Evolutionary conservation across 2,329 filamentous ascomycete species (phyloP), one percentile per base, ranked within the genome.

Genomic region (Akanthomyces lecanii): DNA sequence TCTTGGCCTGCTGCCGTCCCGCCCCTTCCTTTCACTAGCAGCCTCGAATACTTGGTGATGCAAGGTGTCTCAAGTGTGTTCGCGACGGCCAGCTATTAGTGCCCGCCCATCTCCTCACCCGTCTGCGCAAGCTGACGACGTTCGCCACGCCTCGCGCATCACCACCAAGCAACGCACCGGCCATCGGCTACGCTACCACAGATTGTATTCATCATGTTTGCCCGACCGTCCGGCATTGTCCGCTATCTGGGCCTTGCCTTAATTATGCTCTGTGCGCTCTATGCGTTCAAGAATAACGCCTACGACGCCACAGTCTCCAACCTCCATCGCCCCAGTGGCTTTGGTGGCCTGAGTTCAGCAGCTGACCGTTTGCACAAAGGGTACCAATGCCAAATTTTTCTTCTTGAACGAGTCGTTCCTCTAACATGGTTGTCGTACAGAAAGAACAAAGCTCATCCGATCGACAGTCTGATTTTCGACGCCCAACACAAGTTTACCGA

Each of bases 381-480:
- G 58, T 53, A 53, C 28, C 8, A 57, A 36, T 12, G n/a, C 30
- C 5, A 12, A 4, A 16, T 0, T 3, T 40, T 28, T 21, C 8
- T 4, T 25, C n/a, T 8, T 1, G 6, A 21, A 12, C 18, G 5
- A 21, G 18, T 23, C 4, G 25, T n/a, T 40, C 1, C 14, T 16
- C 58, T 61, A 40, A 61, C 33, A 28, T 18, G 18, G 21, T 33
- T 53, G 6, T 14, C 8, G 23, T 36, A n/a, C 45, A 60, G 57
- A 42, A n/a, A 14, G 12, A 47, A 47, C 23, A 53, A 47, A 11
- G 50, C 12, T 21, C 82, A 85, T 66, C 81, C 82, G n/a, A 85
- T 85, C 67, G 81, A 83, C 65, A 71, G 73, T 11, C 75, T 85
- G 28, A 79, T 85, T n/a, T 72, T 72, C 57, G 75, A 78, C 7